Conservation (phyloP, 805 yeast genomes). For the Yarrowia sp. region DNA sequence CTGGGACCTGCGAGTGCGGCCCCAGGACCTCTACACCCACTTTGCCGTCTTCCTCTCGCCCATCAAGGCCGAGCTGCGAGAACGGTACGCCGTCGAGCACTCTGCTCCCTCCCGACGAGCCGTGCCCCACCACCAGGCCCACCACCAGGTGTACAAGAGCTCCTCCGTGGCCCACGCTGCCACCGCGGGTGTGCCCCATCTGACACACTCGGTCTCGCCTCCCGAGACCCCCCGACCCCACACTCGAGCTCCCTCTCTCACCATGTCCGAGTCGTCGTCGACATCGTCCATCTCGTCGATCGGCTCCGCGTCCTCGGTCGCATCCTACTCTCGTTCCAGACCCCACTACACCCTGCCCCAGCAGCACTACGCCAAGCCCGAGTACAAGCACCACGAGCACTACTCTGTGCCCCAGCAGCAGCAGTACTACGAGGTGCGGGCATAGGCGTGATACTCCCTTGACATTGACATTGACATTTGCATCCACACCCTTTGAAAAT, state of each 20-base stretch:
- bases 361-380: conserved; percentile 9
- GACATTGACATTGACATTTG: conserved; percentile 20
- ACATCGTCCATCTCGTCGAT: conserved; percentile 34
- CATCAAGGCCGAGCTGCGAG: conserved; percentile 62
- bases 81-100: conserved; percentile 38
- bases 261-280: conserved; percentile 34
- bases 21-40: conserved; percentile 71
- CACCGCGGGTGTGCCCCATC: conserved; percentile 10
- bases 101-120: conserved; percentile 34
- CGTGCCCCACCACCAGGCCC: conserved; percentile 4
- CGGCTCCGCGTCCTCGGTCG: conserved; percentile 18
- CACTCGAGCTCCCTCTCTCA: conserved; percentile 36
- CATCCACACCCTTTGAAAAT: conserved; percentile 26
- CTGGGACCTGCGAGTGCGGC: conserved; percentile 80
- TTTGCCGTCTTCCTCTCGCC: conserved; percentile 78
- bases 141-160: conserved; percentile 20
- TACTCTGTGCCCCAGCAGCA: conserved; percentile 20
- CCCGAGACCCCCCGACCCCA: conserved; percentile 37
- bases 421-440: conserved; percentile 32
- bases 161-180: neutral
- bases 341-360: conserved; percentile 39
- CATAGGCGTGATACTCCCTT: conserved; percentile 15
- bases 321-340: conserved; percentile 22
- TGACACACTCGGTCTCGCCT: conserved; percentile 13
- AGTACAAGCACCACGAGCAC: conserved; percentile 23